These are phyloP conservation scores for Jatropha podagrica DNA, from an alignment of 441 rosid species.

Conservation along the genomic window DNA sequence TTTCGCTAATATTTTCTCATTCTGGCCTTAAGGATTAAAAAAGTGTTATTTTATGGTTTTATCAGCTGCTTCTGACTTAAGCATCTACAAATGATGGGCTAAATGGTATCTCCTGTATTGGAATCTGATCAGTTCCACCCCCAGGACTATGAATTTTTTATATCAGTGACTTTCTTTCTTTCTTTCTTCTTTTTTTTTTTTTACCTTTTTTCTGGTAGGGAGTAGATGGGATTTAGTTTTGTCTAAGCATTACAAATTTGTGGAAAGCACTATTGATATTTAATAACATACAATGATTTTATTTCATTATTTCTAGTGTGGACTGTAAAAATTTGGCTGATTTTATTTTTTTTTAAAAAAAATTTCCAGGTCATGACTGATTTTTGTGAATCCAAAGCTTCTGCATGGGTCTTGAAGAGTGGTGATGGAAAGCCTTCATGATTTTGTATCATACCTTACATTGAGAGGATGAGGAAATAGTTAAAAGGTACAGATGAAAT, in stretches of 20 bases:
- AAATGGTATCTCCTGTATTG: not conserved
- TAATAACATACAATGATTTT: not conserved
- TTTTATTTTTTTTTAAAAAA: not conserved
- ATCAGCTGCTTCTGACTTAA: not conserved
- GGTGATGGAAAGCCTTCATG: constrained; percentile 42
- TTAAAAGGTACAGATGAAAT: not conserved
- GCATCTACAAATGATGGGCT: not conserved
- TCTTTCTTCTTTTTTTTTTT: too few relatives aligned
- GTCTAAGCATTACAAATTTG: not conserved
- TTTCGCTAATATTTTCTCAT: not conserved
- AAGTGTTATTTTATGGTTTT: not conserved
- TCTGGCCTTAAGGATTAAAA: not conserved
- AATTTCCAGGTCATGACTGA: constrained; percentile 71
- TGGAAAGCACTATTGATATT: not conserved
- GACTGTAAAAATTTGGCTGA: not conserved
- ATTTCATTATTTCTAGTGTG: not conserved
- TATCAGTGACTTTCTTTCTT: not conserved
- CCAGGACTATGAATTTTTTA: not conserved
- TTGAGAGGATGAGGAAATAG: not conserved
- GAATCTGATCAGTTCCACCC: not conserved
- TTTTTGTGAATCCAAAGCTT: constrained; percentile 59
- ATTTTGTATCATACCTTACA: not conserved
- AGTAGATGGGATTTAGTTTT: not conserved
- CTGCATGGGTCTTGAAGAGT: constrained; percentile 64
- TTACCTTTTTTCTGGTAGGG: not conserved